phyloP scores from a whole-genome alignment of 176 grass and related monocot species.

The Otatea glauca region DNA sequence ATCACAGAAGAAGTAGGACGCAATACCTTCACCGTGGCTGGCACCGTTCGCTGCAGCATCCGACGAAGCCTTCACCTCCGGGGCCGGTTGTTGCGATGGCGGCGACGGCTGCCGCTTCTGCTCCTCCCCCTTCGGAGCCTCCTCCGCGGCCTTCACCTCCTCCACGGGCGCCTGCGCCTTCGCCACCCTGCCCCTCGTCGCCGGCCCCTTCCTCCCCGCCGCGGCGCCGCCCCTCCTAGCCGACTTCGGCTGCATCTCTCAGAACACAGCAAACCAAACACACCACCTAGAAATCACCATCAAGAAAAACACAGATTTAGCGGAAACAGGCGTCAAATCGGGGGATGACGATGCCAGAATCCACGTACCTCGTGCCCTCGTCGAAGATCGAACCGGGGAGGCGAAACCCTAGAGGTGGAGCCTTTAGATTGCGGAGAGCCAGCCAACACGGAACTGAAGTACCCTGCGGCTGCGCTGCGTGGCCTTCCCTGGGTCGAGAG shows the following conservation, averaged over 20 bases:
- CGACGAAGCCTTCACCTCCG: constrained; percentile 29
- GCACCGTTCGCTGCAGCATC: constrained; percentile 29
- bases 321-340: background rate
- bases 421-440: constrained; percentile 19
- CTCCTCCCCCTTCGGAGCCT: constrained; percentile 52
- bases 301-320: constrained; percentile 19
- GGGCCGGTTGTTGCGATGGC: background rate
- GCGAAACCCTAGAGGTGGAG: constrained; percentile 53
- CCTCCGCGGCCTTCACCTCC: constrained; percentile 51
- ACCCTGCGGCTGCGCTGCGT: background rate
- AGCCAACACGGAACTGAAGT: background rate
- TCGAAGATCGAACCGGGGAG: constrained; percentile 37
- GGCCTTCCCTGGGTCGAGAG: background rate
- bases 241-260: constrained; percentile 73
- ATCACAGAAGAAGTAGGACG: constrained; percentile 24
- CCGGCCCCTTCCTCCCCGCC: constrained; percentile 45
- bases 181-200: constrained; percentile 14
- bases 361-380: constrained; percentile 41
- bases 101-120: constrained; percentile 45
- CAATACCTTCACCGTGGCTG: constrained; percentile 60
- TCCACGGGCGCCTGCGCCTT: constrained; percentile 35
- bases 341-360: background rate
- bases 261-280: constrained; percentile 18
- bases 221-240: constrained; percentile 52
- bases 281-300: constrained; percentile 23